Base-by-base conservation (phyloP, 495 filamentous ascomycete genomes). In the Neurospora terricola region DNA sequence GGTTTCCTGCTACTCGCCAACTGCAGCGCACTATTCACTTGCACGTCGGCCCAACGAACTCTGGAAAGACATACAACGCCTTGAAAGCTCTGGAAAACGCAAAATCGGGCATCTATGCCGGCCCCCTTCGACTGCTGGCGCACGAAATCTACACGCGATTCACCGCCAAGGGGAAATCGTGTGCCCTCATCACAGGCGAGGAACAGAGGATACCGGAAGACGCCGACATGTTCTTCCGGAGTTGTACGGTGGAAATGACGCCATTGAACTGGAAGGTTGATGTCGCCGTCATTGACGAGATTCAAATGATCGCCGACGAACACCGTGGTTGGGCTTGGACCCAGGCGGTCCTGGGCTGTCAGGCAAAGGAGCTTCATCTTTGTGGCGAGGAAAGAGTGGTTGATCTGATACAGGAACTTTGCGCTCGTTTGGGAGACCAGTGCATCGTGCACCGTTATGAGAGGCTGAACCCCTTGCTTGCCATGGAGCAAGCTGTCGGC, bases 191-290 rank as follows among this genome's bases (percentile, higher is more conserved):
- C 48, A 99, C 96, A 2, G 96, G 96, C 54, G 96, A 99, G 76
- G 96, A 98, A 76, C 86, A 90, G 71, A 87, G 90, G 69, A 79
- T 90, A 12, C 86, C 88, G 4, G 80, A 83, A 38, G 84, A 84
- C 27, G 76, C 83, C 23, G 77, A 84, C 12, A 78, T 83, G 12
- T 82, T 81, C 54, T 90, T 97, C 79, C 83, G 83, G 71, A 95
- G 93, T 80, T 97, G 96, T 77, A 99, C 96, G 0, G 95, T 99
- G 12, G 96, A 99, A 80, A 99, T 99, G 96, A 88, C 94, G 48
- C 91, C 91, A 42, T 75, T 97, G 11, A 91, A 90, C 72, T 77
- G 77, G 16, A 74, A 77, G 5, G 89, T 94, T 38, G 95, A 98
- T 68, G 96, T 98, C 70, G 94, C 93, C 10, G 95, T 99, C 75